Evolutionary conservation across 2,329 filamentous ascomycete genomes (phyloP), one percentile per base, ranked within the genome.

Genomic region (Calonectria hongkongensis): DNA sequence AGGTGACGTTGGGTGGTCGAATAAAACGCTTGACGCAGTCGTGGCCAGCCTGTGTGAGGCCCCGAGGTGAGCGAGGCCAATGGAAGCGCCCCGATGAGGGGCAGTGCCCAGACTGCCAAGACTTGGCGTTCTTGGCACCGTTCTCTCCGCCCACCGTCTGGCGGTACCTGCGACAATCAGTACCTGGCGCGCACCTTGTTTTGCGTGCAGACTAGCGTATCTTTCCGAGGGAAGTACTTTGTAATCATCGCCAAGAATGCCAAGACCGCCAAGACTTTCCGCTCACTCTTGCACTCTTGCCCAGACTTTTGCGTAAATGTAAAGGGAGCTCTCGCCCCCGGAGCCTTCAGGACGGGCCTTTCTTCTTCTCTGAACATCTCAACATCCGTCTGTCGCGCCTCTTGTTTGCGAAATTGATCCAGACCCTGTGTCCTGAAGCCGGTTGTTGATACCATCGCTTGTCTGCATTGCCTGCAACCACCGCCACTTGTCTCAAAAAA

Each of bases 41-140:
- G 78, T 79, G 79, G 78, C 75, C 76, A 78, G 76, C 76, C 71
- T 77, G 76, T 80, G 79, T 75, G 79, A 79, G 79, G 75, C 77
- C 75, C 75, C 72, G 71, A 77, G 74, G 63, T 68, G 58, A 62
- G 68, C 71, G 73, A 75, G 76, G 72, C 82, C 82, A 84, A 84
- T 84, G 70, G 77, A 72, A 79, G 73, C 68, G 72, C 54, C 68
- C 48, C 76, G 73, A 81, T 82, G 81, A 79, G 79, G 79, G 79
- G 79, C 78, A 77, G 76, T 79, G 83, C 84, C 84, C 81, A 85
- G 83, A 71, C 71, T 78, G 83, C 83, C 84, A 85, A 85, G 83
- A 0, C 82, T 83, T 84, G 83, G 82, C 82, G 70, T 30, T 70
- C 82, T 84, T 84, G 83, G 83, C 82, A 81, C 47, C 50, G 69